Evolutionary conservation across 2,329 filamentous ascomycete species (phyloP).

Genomic region (Aspergillus pseudoterreus): DNA sequence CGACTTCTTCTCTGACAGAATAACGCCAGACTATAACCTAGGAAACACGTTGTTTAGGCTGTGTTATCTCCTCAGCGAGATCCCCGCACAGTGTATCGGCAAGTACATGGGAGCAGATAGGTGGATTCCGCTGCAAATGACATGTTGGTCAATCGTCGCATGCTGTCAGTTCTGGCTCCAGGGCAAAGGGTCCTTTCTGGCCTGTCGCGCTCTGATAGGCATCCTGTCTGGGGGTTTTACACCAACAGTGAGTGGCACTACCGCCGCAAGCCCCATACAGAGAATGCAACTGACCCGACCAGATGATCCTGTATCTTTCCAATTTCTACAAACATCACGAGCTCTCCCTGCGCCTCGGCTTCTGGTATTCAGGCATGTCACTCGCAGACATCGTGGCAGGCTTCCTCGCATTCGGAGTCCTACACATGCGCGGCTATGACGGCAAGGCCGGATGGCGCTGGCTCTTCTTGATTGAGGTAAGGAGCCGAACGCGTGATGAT

Average conservation of each 20-base stretch:
- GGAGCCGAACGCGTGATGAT: not conserved
- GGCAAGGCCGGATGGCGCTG: constrained; percentile 33
- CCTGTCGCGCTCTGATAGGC: constrained; percentile 43
- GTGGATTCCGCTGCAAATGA: constrained; percentile 55
- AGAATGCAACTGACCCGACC: not conserved
- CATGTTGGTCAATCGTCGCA: constrained; percentile 34
- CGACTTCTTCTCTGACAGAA: not conserved
- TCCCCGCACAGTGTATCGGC: constrained; percentile 55
- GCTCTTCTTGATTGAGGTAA: constrained; percentile 34
- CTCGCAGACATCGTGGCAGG: constrained; percentile 45
- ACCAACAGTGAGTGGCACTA: constrained; percentile 21
- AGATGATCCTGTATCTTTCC: constrained; percentile 52
- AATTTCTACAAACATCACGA: constrained; percentile 70
- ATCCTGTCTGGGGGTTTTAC: constrained; percentile 47
- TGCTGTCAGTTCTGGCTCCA: constrained; percentile 44
- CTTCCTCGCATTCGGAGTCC: constrained; percentile 40
- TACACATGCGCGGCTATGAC: constrained; percentile 30
- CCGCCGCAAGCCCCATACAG: not conserved
- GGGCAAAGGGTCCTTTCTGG: constrained; percentile 40
- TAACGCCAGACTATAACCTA: constrained; percentile 25
- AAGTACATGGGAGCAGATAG: constrained; percentile 53
- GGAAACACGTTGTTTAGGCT: constrained; percentile 56
- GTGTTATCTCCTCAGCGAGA: constrained; percentile 50
- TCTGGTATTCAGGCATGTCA: constrained; percentile 22
- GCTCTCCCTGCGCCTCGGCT: constrained; percentile 48